Evolutionary conservation across 2,329 filamentous ascomycete genomes (phyloP), one percentile per base, ranked within the genome.

Genomic region (Monosporascus sp.): DNA sequence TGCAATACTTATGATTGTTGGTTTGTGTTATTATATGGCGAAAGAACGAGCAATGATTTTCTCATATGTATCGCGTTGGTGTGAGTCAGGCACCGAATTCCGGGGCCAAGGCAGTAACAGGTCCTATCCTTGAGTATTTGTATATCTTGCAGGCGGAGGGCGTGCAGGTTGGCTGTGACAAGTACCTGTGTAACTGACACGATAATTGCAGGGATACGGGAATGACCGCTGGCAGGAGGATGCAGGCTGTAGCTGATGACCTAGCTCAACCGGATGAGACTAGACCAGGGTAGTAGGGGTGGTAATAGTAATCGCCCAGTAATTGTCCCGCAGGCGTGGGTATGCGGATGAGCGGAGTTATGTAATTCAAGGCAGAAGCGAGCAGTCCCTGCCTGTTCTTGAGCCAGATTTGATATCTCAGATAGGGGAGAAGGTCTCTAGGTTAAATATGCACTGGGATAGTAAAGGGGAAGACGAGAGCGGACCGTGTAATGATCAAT

Each of bases 51-150:
- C 55, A 60, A 57, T 50, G 55, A 55, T 57, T 49, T 50, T 65
- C 51, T 64, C 57, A 50, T 51, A 35, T 11, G 9, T 35, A 47
- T 60, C 56, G 57, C 52, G 52, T 64, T 64, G 11, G 62, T 64
- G 65, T 70, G 67, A 69, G 65, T 70, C 67, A 69, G 66, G 67
- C 66, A 67, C 66, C 67, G 62, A 67, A 60, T 46, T 66, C 60
- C 65, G 67, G 67, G 43, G 62, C 55, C 61, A 62, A 65, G 65
- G 63, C 63, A 63, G 57, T 58, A 59, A 59, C 59, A 63, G 60
- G 59, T 54, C 56, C 56, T 57, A 56, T 49, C 62, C 64, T 65
- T 65, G 62, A 67, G 65, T 68, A 66, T 63, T 58, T 59, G 61
- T 62, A 57, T 60, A 57, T 59, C 50, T 55, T 51, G 55, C 61